Base-by-base conservation (phyloP, 169 alveolate species). In the Pseudocohnilembus persalinus region DNA sequence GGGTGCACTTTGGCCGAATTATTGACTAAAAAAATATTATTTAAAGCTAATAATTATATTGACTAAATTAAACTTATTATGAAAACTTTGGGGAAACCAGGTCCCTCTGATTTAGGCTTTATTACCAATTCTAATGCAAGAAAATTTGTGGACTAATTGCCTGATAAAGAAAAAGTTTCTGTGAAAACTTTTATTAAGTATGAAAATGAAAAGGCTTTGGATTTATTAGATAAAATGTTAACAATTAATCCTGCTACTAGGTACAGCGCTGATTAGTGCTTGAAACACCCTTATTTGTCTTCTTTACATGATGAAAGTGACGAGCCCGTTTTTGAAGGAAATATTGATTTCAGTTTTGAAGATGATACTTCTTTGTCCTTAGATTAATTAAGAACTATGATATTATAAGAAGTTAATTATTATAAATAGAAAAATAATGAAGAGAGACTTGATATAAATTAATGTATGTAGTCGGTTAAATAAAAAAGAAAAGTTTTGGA, bases 221-320 rank as follows among this genome's bases (percentile, higher is more conserved):
- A 98, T 85, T 92, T 98, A 35, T 92, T 98, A 73, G 96, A 97
- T 27, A 94, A 96, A 83, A 93, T 98, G 98, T 90, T 98, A 29
- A 93, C 95, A 84, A 97, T 97, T 87, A 96, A 97, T 81, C 99
- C 99, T 6, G 96, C 95, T 81, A 96, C 94, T 64, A 92, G 99
- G 83, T 96, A 98, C n/a, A 93, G 99, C 27, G 98, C 98, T 20
- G 98, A 96, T 30, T 99, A 96, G 83, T 99, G 99, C 16, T 92
- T 99, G 29, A 92, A 97, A 29, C 99, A 99, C 88, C 99, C 99
- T 0, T 86, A 86, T 34, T 81, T 86, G 29, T 76, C 79, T 63
- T 35, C 84, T 26, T 84, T 90, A 20, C 83, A 90, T 84, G 92
- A 90, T 82, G 88, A 85, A 20, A 83, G 76, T 76, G 94, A 90